phyloP scores from a whole-genome alignment of 306 rosid species.

The Sicyos edulis region DNA sequence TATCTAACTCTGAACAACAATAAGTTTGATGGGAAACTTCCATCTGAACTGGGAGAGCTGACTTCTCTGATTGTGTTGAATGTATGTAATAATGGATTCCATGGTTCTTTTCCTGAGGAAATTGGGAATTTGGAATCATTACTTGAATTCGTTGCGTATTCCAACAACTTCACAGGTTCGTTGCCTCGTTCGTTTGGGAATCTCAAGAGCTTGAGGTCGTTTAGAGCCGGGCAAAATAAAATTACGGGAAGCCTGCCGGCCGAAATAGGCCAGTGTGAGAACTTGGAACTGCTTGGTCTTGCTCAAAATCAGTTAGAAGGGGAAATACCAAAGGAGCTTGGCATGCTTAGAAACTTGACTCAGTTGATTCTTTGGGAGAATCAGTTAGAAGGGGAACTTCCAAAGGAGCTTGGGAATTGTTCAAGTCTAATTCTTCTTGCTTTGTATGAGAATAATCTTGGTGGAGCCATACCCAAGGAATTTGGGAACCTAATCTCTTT shows the following conservation, averaged over 20 bases:
- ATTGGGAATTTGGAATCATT: conserved; percentile 63
- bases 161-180: conserved; percentile 72
- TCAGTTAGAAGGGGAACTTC: conserved; percentile 65
- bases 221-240: conserved; percentile 84
- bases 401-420: conserved; percentile 77
- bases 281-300: conserved; percentile 70
- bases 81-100: conserved; percentile 68
- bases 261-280: conserved; percentile 64
- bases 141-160: conserved; percentile 63
- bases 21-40: conserved; percentile 66
- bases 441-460: conserved; percentile 56
- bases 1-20: too few species aligned
- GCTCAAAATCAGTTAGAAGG: conserved; percentile 80
- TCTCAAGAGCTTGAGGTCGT: conserved; percentile 47
- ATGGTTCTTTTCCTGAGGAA: conserved; percentile 62
- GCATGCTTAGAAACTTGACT: conserved; percentile 56
- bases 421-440: conserved; percentile 62
- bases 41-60: conserved; percentile 76
- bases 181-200: conserved; percentile 74
- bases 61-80: conserved; percentile 50
- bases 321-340: conserved; percentile 68
- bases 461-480: conserved; percentile 62
- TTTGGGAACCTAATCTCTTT: conserved; percentile 64
- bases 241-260: conserved; percentile 72
- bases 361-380: conserved; percentile 61